phyloP scores from a whole-genome alignment of 805 yeast species.

The Ogataea philodendri region DNA sequence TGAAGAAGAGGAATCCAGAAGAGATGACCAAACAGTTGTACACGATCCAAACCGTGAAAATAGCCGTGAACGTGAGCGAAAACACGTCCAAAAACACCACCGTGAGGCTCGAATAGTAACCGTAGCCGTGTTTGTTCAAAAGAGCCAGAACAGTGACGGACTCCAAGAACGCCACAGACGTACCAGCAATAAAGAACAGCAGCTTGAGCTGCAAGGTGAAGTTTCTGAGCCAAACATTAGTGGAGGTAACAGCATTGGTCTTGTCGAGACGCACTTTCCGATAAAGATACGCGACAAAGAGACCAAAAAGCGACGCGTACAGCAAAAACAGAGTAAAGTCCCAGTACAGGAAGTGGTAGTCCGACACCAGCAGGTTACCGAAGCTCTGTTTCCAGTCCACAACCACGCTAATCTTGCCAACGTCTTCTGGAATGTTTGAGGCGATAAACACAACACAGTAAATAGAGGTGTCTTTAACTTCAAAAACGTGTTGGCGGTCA shows the following conservation, averaged over 20 bases:
- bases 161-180: slow-evolving; percentile 19
- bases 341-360: slow-evolving; percentile 28
- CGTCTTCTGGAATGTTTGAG: slow-evolving; percentile 14
- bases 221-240: slow-evolving; percentile 19
- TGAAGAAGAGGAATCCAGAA: slow-evolving; percentile 28
- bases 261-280: slow-evolving; percentile 16
- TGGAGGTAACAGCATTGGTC: slow-evolving; percentile 22
- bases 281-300: slow-evolving; percentile 20
- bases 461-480: slow-evolving; percentile 22
- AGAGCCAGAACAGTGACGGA: slow-evolving; percentile 17
- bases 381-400: slow-evolving; percentile 35
- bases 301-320: slow-evolving; percentile 19
- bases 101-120: slow-evolving; percentile 16
- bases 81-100: slow-evolving; percentile 24
- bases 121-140: slow-evolving; percentile 31
- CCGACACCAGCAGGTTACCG: slow-evolving; percentile 31
- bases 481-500: slow-evolving; percentile 13
- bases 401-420: slow-evolving; percentile 13
- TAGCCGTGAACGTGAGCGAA: slow-evolving; percentile 24
- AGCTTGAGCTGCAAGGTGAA: slow-evolving; percentile 30
- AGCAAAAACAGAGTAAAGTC: slow-evolving; percentile 22
- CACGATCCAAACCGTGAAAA: slow-evolving; percentile 32
- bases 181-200: slow-evolving; percentile 21
- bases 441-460: slow-evolving; percentile 30
- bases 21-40: slow-evolving; percentile 33